phyloP scores from a whole-genome alignment of 768 basidiomycete species.

The Boletus pseudopeckii region DNA sequence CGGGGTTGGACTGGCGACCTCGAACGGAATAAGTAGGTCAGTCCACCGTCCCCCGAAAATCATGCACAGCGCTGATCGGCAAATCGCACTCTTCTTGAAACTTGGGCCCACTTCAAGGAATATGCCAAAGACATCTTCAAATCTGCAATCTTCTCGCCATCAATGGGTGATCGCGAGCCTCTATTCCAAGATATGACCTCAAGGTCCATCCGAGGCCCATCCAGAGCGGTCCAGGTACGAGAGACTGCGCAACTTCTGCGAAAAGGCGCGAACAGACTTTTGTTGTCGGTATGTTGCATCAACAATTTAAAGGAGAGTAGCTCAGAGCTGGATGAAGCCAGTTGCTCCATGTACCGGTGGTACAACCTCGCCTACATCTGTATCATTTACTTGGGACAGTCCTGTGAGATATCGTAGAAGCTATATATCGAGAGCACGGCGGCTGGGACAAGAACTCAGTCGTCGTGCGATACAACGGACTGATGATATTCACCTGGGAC shows the following conservation, averaged over 20 bases:
- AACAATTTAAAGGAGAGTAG: constrained; percentile 13
- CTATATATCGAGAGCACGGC: too few species aligned
- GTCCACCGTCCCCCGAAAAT: background rate
- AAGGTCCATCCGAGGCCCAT: background rate
- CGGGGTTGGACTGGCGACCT: constrained; percentile 9
- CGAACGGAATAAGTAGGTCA: constrained; percentile 7
- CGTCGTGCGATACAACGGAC: too few species aligned
- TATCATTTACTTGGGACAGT: constrained; percentile 14
- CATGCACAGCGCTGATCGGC: too few species aligned
- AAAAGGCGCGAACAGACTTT: constrained; percentile 6
- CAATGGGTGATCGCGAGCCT: constrained; percentile 7
- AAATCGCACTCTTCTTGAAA: too few species aligned
- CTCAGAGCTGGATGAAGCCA: constrained; percentile 10
- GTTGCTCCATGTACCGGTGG: constrained; percentile 15
- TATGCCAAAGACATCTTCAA: constrained; percentile 5
- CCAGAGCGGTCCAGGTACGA: constrained; percentile 4
- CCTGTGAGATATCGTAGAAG: too few species aligned
- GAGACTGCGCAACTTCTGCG: constrained; percentile 2
- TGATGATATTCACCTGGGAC: too few species aligned
- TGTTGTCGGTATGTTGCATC: constrained; percentile 10
- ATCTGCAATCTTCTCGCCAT: constrained; percentile 9
- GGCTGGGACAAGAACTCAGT: too few species aligned
- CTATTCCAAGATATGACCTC: constrained; percentile 3
- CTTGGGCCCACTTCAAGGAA: background rate
- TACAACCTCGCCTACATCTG: constrained; percentile 17